phyloP scores from a whole-genome alignment of 495 filamentous ascomycete species.

The Xylaria curta region DNA sequence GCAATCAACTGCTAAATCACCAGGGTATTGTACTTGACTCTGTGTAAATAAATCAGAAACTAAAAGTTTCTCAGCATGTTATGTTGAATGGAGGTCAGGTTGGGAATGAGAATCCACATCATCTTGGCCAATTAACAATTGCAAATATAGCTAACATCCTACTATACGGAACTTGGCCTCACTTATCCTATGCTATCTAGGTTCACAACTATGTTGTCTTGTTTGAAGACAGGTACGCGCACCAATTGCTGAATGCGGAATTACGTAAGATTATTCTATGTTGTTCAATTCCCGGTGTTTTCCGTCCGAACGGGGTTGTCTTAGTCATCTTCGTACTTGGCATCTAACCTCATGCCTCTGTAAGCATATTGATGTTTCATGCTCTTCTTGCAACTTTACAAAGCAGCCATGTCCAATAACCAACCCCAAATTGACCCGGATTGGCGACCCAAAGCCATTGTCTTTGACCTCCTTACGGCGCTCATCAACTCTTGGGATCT shows the following conservation, averaged over 20 bases:
- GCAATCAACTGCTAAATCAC: too few relatives aligned
- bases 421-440: neutral
- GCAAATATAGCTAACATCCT: neutral
- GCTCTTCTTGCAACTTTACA: neutral
- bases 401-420: neutral
- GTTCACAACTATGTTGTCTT: neutral
- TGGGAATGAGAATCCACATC: neutral
- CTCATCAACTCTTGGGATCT: conserved; percentile 44
- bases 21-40: too few relatives aligned
- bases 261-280: neutral
- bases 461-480: conserved; percentile 47
- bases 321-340: neutral
- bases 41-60: too few relatives aligned
- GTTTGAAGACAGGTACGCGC: neutral
- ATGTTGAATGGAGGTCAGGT: neutral
- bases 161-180: neutral
- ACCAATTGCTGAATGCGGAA: neutral
- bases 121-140: neutral
- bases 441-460: conserved; percentile 40
- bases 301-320: neutral
- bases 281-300: neutral
- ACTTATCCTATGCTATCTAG: neutral
- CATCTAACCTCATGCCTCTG: neutral
- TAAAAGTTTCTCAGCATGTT: neutral
- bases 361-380: neutral